Conservation (phyloP, 2,329 filamentous ascomycete species). For the Aaosphaeria arxii region DNA sequence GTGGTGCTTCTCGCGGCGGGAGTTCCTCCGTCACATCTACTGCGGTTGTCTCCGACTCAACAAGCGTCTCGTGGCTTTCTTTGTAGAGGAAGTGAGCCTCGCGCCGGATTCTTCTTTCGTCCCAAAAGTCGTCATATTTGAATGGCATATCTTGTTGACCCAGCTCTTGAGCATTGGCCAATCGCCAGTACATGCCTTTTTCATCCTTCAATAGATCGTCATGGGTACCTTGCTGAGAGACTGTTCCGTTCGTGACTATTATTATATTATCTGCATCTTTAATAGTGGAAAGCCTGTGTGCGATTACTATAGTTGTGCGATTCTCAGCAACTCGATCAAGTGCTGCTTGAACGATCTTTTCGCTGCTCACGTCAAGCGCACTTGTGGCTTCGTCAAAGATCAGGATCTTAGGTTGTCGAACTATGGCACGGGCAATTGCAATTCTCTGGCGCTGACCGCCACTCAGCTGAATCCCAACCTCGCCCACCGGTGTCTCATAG, state of each 20-base stretch:
- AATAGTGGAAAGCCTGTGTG: conserved; percentile 79
- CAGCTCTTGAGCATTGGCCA: conserved; percentile 51
- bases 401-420: conserved; percentile 83
- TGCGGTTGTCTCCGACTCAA: background rate
- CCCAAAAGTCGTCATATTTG: background rate
- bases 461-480: conserved; percentile 83
- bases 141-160: background rate
- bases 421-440: conserved; percentile 82
- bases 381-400: conserved; percentile 92
- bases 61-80: background rate
- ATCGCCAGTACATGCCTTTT: conserved; percentile 60
- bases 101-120: background rate
- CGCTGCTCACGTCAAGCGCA: conserved; percentile 86
- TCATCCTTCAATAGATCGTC: conserved; percentile 60
- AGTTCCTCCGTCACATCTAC: no score
- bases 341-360: conserved; percentile 88
- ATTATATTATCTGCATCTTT: conserved; percentile 53
- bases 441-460: conserved; percentile 96
- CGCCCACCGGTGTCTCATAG: conserved; percentile 88
- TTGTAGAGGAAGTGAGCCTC: background rate
- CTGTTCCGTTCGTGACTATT: conserved; percentile 66
- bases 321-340: conserved; percentile 78
- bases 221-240: conserved; percentile 72
- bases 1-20: background rate
- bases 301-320: conserved; percentile 90